Base-by-base conservation (phyloP, 2,329 filamentous ascomycete species). In the Pseudogymnoascus sp. region DNA sequence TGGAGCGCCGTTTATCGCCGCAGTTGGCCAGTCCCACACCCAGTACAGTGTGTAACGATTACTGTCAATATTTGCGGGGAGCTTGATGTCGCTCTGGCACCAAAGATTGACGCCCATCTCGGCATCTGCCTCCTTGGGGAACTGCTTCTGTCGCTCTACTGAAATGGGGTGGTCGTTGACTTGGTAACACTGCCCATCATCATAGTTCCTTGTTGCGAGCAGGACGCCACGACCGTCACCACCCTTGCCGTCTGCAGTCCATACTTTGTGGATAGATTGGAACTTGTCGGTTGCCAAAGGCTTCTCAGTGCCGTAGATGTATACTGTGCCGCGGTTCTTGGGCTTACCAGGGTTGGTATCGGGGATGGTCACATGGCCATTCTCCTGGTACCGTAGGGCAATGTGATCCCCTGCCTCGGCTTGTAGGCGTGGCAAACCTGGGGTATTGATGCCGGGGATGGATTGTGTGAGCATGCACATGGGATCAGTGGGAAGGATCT, bases 131-230 rank as follows among this genome's bases (percentile, higher is more conserved):
- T 79, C 71, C 58, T 79, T 75, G 63, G 84, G 81, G 4, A 91
- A 88, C 63, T 80, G 67, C 13, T 71, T 69, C 84, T 13, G 62
- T 7, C 62, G 71, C 60, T 3, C 78, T 10, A 26, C 5, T 9
- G 60, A 62, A 4, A 60, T 62, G 11, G 33, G 33, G 7, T 35
- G 26, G 31, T 11, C 77, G 17, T 91, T 92, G 69, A 85, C 75
- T 75, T 96, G 88, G 73, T 91, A 91, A 77, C 92, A 97, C 69
- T 90, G 87, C 26, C 88, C 88, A 67, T 97, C 92, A 69, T 97
- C 92, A 72, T 85, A 97, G 77, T 89, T 85, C 68, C 89, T 85
- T 0, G 83, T 87, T 0, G 86, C 84, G 33, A 97, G 76, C 9
- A 97, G 84, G 36, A 78, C 77, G 35, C 92, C 92, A 35, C 87